These are phyloP conservation scores for Monosporascus sp. DNA, from an alignment of 2,329 filamentous ascomycete species.

Conservation along the genomic window DNA sequence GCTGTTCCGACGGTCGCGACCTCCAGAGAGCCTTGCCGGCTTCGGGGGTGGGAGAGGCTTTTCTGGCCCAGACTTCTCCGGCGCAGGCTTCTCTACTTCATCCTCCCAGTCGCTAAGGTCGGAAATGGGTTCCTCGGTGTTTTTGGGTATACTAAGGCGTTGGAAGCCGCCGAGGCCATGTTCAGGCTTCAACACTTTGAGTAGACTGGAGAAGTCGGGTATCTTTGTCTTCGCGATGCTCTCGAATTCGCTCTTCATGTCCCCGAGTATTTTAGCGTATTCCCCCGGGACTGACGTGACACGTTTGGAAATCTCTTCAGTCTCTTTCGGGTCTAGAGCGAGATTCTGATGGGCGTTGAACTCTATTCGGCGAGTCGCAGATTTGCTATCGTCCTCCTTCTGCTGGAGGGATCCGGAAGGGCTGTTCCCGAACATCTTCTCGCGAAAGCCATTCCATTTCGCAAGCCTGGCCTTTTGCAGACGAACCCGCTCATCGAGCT, in stretches of 20 bases:
- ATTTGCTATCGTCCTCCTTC: conserved; percentile 16
- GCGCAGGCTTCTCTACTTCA: conserved; percentile 22
- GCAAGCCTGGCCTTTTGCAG: conserved; percentile 64
- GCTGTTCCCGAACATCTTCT: conserved; percentile 37
- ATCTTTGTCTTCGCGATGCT: conserved; percentile 22
- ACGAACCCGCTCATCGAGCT: conserved; percentile 64
- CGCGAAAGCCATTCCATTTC: conserved; percentile 68
- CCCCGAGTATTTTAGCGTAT: conserved; percentile 39
- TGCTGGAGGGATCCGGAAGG: conserved; percentile 19
- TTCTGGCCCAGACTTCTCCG: conserved; percentile 2
- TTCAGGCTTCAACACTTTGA: conserved; percentile 11
- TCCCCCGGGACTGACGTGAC: conserved; percentile 29
- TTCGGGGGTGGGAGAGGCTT: conserved; percentile 7
- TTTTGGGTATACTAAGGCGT: conserved; percentile 1
- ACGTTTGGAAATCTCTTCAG: conserved; percentile 5
- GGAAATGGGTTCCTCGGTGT: conserved; percentile 33
- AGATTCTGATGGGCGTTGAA: conserved; percentile 50
- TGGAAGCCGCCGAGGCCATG: conserved; percentile 5
- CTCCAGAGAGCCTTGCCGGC: conserved; percentile 3
- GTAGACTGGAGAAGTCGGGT: conserved; percentile 23
- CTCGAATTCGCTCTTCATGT: conserved; percentile 37
- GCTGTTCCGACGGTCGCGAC: not conserved
- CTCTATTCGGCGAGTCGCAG: conserved; percentile 46
- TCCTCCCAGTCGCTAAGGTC: conserved; percentile 53
- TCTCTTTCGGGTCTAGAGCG: conserved; percentile 33